Evolutionary conservation across 768 basidiomycete species (phyloP).

Genomic region (Favolaschia claudopus): DNA sequence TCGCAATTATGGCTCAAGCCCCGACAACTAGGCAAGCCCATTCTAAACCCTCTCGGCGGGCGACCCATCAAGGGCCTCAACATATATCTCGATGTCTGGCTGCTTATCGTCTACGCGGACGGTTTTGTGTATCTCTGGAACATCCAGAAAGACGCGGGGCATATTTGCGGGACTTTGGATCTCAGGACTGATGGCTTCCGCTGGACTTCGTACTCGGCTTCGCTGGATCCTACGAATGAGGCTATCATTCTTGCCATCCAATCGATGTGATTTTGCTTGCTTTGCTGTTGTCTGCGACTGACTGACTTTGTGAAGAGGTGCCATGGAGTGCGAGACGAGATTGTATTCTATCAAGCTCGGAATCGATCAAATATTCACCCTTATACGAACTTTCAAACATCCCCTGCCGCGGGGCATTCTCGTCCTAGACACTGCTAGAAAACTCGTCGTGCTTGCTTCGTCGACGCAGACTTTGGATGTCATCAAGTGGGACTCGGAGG

Average conservation of each 20-base stretch:
- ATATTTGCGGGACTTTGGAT: slow-evolving; percentile 2
- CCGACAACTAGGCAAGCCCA: background rate
- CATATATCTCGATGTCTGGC: slow-evolving; percentile 55
- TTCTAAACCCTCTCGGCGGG: background rate
- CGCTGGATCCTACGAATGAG: background rate
- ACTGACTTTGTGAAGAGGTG: too few relatives aligned
- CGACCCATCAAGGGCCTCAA: slow-evolving; percentile 36
- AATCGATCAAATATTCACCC: too few relatives aligned
- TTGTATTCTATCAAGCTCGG: too few relatives aligned
- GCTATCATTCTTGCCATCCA: slow-evolving; percentile 11
- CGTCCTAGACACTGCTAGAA: slow-evolving; percentile 7
- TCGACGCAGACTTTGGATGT: slow-evolving; percentile 7
- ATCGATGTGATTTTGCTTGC: background rate
- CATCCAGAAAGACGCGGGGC: slow-evolving; percentile 24
- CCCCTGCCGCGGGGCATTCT: slow-evolving; percentile 17
- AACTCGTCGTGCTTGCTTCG: slow-evolving; percentile 17
- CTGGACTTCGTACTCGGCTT: slow-evolving; percentile 15
- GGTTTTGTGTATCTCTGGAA: slow-evolving; percentile 55
- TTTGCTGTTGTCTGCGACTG: background rate
- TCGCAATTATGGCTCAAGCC: slow-evolving; percentile 11
- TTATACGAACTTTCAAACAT: background rate
- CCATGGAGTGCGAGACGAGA: too few relatives aligned
- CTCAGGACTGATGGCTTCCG: slow-evolving; percentile 8
- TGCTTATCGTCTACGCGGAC: slow-evolving; percentile 52
- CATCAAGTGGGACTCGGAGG: slow-evolving; percentile 1